These are phyloP conservation scores for Meyerozyma athensensis DNA, from an alignment of 1,139 yeast species.

Conservation along the genomic window DNA sequence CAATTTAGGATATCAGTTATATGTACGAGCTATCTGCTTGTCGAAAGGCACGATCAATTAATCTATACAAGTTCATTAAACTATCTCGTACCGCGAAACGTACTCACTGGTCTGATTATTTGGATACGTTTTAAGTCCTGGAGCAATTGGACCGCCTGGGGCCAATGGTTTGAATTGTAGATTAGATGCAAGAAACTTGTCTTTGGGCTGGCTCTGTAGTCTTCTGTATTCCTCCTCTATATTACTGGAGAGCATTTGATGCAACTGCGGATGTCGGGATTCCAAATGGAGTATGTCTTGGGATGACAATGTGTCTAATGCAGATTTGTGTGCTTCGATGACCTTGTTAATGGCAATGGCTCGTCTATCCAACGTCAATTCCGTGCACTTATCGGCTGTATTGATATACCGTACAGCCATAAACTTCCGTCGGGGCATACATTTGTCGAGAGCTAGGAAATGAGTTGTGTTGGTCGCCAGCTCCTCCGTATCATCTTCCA, in stretches of 20 bases:
- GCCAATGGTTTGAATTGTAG: conserved; percentile 23
- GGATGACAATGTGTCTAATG: conserved; percentile 9
- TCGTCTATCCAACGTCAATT: conserved; percentile 40
- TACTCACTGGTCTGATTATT: conserved; percentile 34
- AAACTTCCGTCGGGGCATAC: conserved; percentile 57
- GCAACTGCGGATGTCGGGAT: conserved; percentile 8
- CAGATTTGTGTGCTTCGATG: conserved; percentile 25
- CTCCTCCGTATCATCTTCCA: conserved; percentile 11
- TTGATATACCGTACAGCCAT: conserved; percentile 40
- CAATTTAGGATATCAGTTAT: too few relatives aligned
- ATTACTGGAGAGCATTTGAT: conserved; percentile 18
- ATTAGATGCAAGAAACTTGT: conserved; percentile 18
- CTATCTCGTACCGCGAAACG: conserved; percentile 20
- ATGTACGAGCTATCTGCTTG: too few relatives aligned
- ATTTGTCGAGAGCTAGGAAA: conserved; percentile 83
- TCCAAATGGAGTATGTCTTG: conserved; percentile 9
- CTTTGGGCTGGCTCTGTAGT: conserved; percentile 12
- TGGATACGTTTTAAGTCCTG: conserved; percentile 5
- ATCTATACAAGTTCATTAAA: not conserved
- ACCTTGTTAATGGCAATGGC: conserved; percentile 45
- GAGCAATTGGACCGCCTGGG: conserved; percentile 31
- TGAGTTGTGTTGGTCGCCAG: conserved; percentile 29
- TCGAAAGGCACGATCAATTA: too few relatives aligned
- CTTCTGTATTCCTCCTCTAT: conserved; percentile 19
- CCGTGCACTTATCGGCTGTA: conserved; percentile 16